Base-by-base conservation (phyloP, 1,284 basidiomycete genomes). In the Sphaerobolus stellatus region DNA sequence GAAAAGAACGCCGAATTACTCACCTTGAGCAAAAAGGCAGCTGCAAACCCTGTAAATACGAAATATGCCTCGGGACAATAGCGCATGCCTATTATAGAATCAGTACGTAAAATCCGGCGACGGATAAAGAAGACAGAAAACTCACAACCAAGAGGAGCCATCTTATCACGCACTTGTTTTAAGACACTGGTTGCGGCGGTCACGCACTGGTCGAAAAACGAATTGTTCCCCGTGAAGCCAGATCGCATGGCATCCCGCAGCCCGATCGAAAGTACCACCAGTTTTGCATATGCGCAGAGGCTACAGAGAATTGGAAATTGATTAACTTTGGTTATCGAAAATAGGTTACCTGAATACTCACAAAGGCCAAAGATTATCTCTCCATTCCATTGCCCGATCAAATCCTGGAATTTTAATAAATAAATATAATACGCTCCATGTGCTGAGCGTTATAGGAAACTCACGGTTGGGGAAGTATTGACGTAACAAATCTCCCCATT, bases 211-310 rank as follows among this genome's bases (percentile, higher is more conserved):
- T 48, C 52, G 11, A 34, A 11, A 28, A 54, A 54, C 9, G 52
- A 46, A 13, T 74, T 75, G 34, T 76, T 68, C 8, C 71, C 70
- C 3, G 70, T 65, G 25, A 79, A 56, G 2, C 71, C 72, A 20
- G 68, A 60, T 5, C 58, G 56, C 46, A 53, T 48, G n/a, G 51
- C 71, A 52, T 75, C 69, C 58, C 80, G 78, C 58, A 83, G 79
- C 1, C 75, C 80, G 38, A 71, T 67, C 11, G 79, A 73, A n/a
- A 82, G 71, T 4, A 83, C 75, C 20, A 79, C 77, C 43, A 83
- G 65, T 46, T 77, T 74, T 24, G 81, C 66, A 58, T 81, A 57
- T 2, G 45, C 45, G 1, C 30, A 41, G 1, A 53, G 29, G 51
- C 51, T 53, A 47, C 5, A 8, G 45, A 9, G 20, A 14, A 22